Base-by-base conservation (phyloP, 768 basidiomycete species). In the Termitomyces sp. region DNA sequence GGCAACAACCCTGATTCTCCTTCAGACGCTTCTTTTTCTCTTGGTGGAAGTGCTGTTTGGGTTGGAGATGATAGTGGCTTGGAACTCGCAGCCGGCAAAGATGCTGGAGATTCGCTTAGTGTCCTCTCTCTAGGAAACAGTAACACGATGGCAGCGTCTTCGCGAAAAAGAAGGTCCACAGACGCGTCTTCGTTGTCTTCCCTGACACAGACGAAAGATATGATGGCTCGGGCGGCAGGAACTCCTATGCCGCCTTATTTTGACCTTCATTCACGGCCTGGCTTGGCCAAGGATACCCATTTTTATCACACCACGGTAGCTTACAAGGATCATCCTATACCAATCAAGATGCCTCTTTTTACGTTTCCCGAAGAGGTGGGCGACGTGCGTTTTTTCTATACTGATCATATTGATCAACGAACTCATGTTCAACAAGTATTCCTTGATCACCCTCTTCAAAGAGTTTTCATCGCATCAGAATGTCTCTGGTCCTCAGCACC, bases 361-460 rank as follows among this genome's bases (percentile, higher is more conserved):
- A 89, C 88, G 1, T 98, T 97, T 68, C 81, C 91, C 0, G 92
- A 95, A 69, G 97, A 99, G 77, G 92, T 99, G 55, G 95, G 97
- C 44, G 95, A 98, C 70, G 96, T 98, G 68, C 77, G 70, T 75
- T 44, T 50, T 54, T 8, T 50, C 21, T 34, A 30, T 30, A 49
- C 17, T 16, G 19, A 14, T 35, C 39, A 25, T 41, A 56, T n/a
- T n/a, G n/a, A n/a, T n/a, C 30, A 54, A 21, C 48, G 25, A 52
- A 52, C 40, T 25, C 16, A 32, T 41, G 28, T 40, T 52, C 23
- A 35, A 50, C 35, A 25, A 98, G 95, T 98, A 94, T 71, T 97
- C 94, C 23, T 70, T 98, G 57, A 94, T 94, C 58, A 89, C 88
- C 60, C 80, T 98, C 50, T 84, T 96, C 63, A 89, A 91, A 67